Evolutionary conservation across 257 asterid genomes (phyloP), one percentile per base, ranked within the genome.

Genomic region (Penstemon barbatus): DNA sequence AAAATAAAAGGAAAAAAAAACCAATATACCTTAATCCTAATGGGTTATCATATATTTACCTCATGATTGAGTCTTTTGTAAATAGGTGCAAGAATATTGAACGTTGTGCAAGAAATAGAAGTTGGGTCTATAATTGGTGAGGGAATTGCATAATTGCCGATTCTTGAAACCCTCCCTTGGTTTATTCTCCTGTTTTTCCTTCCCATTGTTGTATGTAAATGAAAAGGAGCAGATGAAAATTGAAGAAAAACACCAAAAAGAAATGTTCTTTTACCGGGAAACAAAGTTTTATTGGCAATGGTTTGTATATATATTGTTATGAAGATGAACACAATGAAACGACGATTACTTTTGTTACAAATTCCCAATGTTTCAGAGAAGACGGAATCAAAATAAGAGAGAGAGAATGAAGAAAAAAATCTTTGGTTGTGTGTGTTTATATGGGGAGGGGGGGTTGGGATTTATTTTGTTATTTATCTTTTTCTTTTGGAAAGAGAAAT

Each of bases 31-130:
- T 9, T 25, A 12, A 41, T 2, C 33, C 18, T 2, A 25, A 50
- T 25, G 60, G 41, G 40, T 10, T 40, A 8, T 12, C 18, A 38
- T 70, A 45, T 59, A 48, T 40, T 5, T 55, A 83, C 97, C 95
- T 84, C 89, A 39, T 75, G 87, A 78, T 83, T 77, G 61, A 94
- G 89, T 37, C 99, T 82, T 69, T 94, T 94, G 85, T 94, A 94
- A 72, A 94, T 94, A 6, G 99, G 99, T 4, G 99, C 99, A 6
- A 94, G 91, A 66, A 94, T 94, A 73, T 94, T 94, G 80, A 94
- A 94, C 3, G 99, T 94, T 36, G 99, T 94, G 82, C 99, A 94
- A 5, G 99, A 94, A 79, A 94, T 78, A 61, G 83, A 86, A 43
- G 85, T 69, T 50, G 97, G 96, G 66, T 94, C 99, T 33, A 83